Base-by-base conservation (phyloP, 2,329 filamentous ascomycete species). In the Stagonosporopsis vannaccii region DNA sequence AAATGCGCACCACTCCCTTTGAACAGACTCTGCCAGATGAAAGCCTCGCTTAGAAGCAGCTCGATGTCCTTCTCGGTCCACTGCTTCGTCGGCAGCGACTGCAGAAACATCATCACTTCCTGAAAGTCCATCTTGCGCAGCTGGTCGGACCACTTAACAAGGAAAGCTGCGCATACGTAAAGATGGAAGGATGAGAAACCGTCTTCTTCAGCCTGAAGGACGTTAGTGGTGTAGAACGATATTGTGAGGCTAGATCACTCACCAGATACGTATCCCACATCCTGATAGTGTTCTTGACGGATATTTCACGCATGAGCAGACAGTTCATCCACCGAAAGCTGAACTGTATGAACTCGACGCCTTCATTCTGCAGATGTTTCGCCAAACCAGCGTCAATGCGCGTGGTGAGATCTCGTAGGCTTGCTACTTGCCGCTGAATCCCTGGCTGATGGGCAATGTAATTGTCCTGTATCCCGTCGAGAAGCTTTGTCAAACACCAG, bases 251-350 rank as follows among this genome's bases (percentile, higher is more conserved):
- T 35, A 12, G 15, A 6, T 33, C 2, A 78, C 87, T 74, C 81
- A 97, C 94, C 80, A 99, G 85, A 79, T 99, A 99, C 23, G 95
- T 99, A 77, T 99, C 95, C 95, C 95, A 99, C 95, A 99, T 99
- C 66, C 95, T 85, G 62, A 99, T 96, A 0, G 92, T 97, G 74
- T 97, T 98, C 75, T 89, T 91, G 54, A 99, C 94, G 73, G 90
- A 97, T 63, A 99, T 90, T 79, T 99, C 95, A 61, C 95, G 86
- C 95, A 99, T 99, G 63, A 99, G 82, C 48, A 99, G 85, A 76
- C 95, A 99, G 71, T 99, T 99, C 95, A 99, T 99, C 95, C 95
- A 99, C 53, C 95, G 85, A 75, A 99, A 99, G 77, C 92, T 97
- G 78, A 99, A 99, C 73, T 99, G 95, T 70, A 99, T 99, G 72